Evolutionary conservation across 495 filamentous ascomycete species (phyloP).

Genomic region (Penicillium coffeae): DNA sequence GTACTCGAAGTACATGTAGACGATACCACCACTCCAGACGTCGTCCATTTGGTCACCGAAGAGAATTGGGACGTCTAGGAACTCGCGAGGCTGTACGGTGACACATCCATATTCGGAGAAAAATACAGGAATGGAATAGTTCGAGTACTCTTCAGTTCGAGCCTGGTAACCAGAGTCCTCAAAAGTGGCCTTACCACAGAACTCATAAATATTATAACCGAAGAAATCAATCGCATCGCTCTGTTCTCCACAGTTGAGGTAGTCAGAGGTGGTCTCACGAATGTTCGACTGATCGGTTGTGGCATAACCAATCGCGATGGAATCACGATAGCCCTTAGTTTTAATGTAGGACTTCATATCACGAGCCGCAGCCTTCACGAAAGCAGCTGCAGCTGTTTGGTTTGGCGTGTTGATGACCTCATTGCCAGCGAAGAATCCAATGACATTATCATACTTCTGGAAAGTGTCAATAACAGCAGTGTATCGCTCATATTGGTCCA

Average conservation of each 20-base stretch:
- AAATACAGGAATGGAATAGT: conserved; percentile 86
- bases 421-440: conserved; percentile 96
- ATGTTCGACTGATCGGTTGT: conserved; percentile 83
- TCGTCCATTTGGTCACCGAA: conserved; percentile 76
- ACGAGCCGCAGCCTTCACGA: conserved; percentile 91
- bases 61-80: conserved; percentile 75
- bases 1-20: conserved; percentile 48
- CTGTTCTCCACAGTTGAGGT: conserved; percentile 79
- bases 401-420: conserved; percentile 76
- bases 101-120: conserved; percentile 98
- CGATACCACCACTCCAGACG: conserved; percentile 87
- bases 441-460: conserved; percentile 70
- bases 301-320: conserved; percentile 86
- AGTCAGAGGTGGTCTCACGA: conserved; percentile 70
- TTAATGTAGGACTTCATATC: conserved; percentile 86
- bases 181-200: conserved; percentile 79
- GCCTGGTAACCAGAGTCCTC: conserved; percentile 68
- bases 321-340: conserved; percentile 60
- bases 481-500: conserved; percentile 70
- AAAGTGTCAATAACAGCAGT: conserved; percentile 75
- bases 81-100: conserved; percentile 65
- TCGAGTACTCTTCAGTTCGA: conserved; percentile 73
- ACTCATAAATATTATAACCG: conserved; percentile 98
- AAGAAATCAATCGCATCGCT: conserved; percentile 79
- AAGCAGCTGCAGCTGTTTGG: conserved; percentile 78